A percentile compares a stretch with the other conserved stretches of the same genome.
Evolutionary conservation across 305 asterid genomes (phyloP).

Genomic region (Fraxinus paxiana): DNA sequence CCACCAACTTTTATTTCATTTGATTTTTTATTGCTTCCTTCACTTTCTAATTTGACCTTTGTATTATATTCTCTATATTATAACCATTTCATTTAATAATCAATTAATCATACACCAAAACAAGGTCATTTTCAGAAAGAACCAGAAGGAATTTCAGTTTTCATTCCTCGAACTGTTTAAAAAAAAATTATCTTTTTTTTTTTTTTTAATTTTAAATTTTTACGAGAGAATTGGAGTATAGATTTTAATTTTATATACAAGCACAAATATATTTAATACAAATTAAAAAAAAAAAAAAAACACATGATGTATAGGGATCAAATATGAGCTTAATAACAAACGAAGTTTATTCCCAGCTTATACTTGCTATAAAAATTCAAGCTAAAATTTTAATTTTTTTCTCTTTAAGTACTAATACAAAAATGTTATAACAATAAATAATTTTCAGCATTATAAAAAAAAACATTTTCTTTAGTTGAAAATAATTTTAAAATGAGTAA

Average conservation of each 20-base stretch:
- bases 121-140: background rate
- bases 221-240: background rate
- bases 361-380: background rate
- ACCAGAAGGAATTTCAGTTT: background rate
- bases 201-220: too few relatives aligned
- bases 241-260: background rate
- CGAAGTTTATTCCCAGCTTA: background rate
- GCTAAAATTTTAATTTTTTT: too few relatives aligned
- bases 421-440: too few relatives aligned
- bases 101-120: background rate
- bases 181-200: too few relatives aligned
- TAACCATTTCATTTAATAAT: background rate
- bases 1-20: background rate
- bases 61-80: background rate
- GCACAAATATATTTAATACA: too few relatives aligned
- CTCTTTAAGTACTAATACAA: too few relatives aligned
- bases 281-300: too few relatives aligned
- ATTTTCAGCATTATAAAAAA: too few relatives aligned
- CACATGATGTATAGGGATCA: too few relatives aligned
- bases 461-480: background rate
- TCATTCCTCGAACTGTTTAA: background rate
- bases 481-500: too few relatives aligned
- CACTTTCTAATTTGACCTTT: background rate
- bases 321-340: too few relatives aligned
- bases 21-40: background rate